Evolutionary conservation across 169 alveolate species (phyloP).

Genomic region (Blepharisma undulans): DNA sequence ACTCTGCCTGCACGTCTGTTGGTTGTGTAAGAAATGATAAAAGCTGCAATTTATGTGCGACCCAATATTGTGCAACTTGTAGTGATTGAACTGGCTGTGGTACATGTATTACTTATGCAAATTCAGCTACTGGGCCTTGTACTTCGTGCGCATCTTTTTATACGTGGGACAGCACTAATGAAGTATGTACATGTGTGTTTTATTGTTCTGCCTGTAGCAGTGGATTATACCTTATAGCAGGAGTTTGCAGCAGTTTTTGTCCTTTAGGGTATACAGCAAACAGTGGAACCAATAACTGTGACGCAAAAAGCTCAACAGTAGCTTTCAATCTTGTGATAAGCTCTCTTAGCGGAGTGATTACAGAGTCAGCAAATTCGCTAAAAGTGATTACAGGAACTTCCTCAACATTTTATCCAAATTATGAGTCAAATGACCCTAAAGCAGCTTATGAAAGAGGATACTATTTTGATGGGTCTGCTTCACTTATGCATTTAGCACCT

Average conservation of each 20-base stretch:
- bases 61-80: background rate
- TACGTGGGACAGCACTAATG: background rate
- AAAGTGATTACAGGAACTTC: background rate
- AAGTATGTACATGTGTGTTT: background rate
- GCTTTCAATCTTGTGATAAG: background rate
- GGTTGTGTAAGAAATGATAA: slow-evolving; percentile 20
- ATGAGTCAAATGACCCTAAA: background rate
- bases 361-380: background rate
- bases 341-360: background rate
- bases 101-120: background rate
- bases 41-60: background rate
- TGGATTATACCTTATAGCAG: background rate
- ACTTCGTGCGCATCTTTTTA: background rate
- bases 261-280: slow-evolving; percentile 15
- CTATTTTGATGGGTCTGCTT: background rate
- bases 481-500: background rate
- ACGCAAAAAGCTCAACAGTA: background rate
- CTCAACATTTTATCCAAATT: background rate
- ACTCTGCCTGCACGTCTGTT: background rate
- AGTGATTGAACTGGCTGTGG: background rate
- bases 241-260: background rate
- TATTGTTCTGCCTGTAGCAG: background rate
- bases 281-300: background rate
- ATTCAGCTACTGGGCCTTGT: background rate
- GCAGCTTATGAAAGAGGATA: background rate